Conservation (phyloP, 2,329 filamentous ascomycete species). For the Eutypella sp. region DNA sequence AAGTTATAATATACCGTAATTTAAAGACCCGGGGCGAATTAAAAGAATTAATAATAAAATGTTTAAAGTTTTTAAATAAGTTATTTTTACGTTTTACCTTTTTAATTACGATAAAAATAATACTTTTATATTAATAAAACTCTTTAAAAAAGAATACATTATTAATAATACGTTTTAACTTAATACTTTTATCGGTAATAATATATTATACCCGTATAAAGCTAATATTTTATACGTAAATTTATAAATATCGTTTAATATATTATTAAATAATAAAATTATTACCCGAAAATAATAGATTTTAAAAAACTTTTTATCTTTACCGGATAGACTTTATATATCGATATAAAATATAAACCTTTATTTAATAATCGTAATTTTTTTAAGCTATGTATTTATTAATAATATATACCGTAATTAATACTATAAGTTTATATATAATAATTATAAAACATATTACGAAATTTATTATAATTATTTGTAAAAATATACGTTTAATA, state of each 20-base stretch:
- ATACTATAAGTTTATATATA: background rate
- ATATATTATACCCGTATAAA: background rate
- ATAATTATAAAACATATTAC: background rate
- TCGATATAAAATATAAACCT: background rate
- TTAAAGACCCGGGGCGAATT: background rate
- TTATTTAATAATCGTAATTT: background rate
- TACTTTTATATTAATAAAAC: background rate
- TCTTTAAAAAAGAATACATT: background rate
- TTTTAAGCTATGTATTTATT: background rate
- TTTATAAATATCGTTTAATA: background rate
- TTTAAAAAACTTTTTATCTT: background rate
- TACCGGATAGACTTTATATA: background rate
- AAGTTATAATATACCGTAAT: background rate
- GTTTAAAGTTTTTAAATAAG: background rate
- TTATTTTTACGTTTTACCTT: background rate
- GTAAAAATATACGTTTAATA: background rate
- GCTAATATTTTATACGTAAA: background rate
- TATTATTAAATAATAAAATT: background rate
- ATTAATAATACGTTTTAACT: background rate
- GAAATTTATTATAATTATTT: background rate
- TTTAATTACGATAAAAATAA: background rate
- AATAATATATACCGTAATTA: background rate
- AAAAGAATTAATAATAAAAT: background rate
- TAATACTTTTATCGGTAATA: background rate
- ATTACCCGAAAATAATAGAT: no score